Evolutionary conservation across 495 filamentous ascomycete genomes (phyloP), one percentile per base, ranked within the genome.

Genomic region (Friedmanniomyces simplex): DNA sequence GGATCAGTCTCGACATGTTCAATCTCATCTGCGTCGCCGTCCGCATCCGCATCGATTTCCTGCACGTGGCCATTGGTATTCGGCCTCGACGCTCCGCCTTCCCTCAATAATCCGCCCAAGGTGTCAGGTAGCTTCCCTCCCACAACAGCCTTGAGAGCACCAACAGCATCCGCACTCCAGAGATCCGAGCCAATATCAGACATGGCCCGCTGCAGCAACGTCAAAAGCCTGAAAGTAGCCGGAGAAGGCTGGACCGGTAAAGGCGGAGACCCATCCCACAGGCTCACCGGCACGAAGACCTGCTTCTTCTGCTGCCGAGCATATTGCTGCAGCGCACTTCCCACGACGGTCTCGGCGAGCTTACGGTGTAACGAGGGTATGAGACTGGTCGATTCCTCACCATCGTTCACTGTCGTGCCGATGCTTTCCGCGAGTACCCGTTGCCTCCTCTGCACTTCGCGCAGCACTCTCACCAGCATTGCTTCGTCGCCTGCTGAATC

Each of bases 231-330:
- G 68, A 96, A 94, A 1, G 82, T 78, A 26, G 77, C 76, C 0
- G 88, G 82, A 0, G 89, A 90, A 0, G 91, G 90, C 60, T 89
- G 88, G n/a, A 83, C 74, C 0, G 93, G 93, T 25, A 95, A 65
- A 34, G 79, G 76, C 0, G 88, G 89, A 20, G 78, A 73, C 0
- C 85, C 85, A 63, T 93, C 89, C 89, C 88, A 95, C 0, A 95
- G n/a, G n/a, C 18, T 52, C 2, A 26, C 25, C 7, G 49, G 26
- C 1, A 52, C 30, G 12, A 3, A 5, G 20, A 10, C 16, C 11
- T 32, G 49, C 30, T 26, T n/a, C n/a, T 26, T 36, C 26, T 36
- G 30, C 25, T 8, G 12, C 11, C 12, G 7, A 13, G 49, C 7
- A 10, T 18, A 49, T 37, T 20, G 43, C 39, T 8, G 24, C 8